A percentile compares a stretch with the other conserved stretches of the same genome.
These are phyloP conservation scores for Sclerospora graminicola DNA, from an alignment of 352 stramenopile species.

Conservation along the genomic window DNA sequence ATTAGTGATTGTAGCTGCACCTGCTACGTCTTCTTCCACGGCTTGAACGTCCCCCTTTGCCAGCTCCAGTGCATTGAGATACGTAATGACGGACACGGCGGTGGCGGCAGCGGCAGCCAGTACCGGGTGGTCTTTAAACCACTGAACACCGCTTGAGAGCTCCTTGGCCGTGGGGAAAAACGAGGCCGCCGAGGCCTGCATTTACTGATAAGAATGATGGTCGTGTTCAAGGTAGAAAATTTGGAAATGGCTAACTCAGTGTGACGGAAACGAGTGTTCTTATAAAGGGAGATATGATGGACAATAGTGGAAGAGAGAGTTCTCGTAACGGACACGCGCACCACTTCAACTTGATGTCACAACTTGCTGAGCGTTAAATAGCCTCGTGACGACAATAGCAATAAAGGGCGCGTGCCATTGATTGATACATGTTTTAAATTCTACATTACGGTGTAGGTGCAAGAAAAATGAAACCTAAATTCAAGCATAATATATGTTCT, in stretches of 20 bases:
- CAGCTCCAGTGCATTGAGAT: constrained; percentile 46
- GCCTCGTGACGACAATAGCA: too few relatives aligned
- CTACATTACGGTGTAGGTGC: too few relatives aligned
- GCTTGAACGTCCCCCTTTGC: constrained; percentile 4
- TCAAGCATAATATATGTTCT: not conserved
- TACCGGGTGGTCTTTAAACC: constrained; percentile 80
- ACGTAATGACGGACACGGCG: constrained; percentile 77
- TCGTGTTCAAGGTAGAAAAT: constrained; percentile 4
- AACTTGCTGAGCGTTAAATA: too few relatives aligned
- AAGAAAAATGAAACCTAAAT: not conserved
- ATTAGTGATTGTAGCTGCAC: not conserved
- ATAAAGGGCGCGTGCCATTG: too few relatives aligned
- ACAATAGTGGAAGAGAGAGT: constrained; percentile 5
- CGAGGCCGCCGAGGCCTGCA: constrained; percentile 32
- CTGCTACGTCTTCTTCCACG: not conserved
- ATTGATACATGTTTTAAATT: too few relatives aligned
- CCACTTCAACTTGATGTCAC: too few relatives aligned
- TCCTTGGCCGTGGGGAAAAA: constrained; percentile 85
- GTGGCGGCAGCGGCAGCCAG: constrained; percentile 67
- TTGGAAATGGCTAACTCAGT: constrained; percentile 3
- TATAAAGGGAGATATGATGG: constrained; percentile 9
- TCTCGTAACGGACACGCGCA: too few relatives aligned
- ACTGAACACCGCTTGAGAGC: constrained; percentile 71
- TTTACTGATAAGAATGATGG: constrained; percentile 10
- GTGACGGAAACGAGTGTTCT: constrained; percentile 2